Conservation (phyloP, 208 protist genomes). For the Leishmania amazonensis region DNA sequence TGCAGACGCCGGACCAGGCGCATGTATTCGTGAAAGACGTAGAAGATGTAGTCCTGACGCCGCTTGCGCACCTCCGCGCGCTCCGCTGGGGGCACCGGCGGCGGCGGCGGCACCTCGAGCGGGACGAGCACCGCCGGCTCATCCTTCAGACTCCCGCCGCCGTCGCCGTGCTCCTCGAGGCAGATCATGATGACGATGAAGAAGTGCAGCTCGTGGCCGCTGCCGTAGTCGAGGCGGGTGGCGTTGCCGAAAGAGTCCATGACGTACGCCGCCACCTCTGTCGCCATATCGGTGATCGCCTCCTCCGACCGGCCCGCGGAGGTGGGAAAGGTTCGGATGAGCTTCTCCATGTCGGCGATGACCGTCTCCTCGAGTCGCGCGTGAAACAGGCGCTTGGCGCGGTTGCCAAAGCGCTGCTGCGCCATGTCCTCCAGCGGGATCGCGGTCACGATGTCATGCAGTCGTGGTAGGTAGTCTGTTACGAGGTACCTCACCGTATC, state of each 20-base stretch:
- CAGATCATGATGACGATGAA: constrained; percentile 93
- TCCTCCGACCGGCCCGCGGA: constrained; percentile 20
- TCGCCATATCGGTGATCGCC: constrained; percentile 35
- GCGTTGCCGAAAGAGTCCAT: constrained; percentile 95
- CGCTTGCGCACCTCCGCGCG: constrained; percentile 41
- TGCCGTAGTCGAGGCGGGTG: constrained; percentile 98
- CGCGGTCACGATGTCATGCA: constrained; percentile 52
- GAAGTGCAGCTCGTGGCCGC: constrained; percentile 99
- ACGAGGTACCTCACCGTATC: constrained; percentile 50
- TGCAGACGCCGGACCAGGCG: constrained; percentile 89
- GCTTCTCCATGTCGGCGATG: constrained; percentile 44
- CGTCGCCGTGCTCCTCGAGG: constrained; percentile 74
- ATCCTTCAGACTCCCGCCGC: constrained; percentile 50
- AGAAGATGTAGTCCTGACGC: constrained; percentile 76
- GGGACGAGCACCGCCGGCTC: constrained; percentile 36
- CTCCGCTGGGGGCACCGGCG: constrained; percentile 33
- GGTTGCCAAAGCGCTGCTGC: constrained; percentile 90
- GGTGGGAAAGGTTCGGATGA: constrained; percentile 52
- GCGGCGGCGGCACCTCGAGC: constrained; percentile 36
- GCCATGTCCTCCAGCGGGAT: constrained; percentile 81
- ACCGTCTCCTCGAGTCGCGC: constrained; percentile 48
- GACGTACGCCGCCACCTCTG: constrained; percentile 93
- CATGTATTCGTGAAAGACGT: constrained; percentile 94
- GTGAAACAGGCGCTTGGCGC: constrained; percentile 82
- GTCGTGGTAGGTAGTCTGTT: constrained; percentile 53